Evolutionary conservation across 805 yeast species (phyloP), one percentile per base, ranked within the genome.

Genomic region (Zygotorulaspora sp.): DNA sequence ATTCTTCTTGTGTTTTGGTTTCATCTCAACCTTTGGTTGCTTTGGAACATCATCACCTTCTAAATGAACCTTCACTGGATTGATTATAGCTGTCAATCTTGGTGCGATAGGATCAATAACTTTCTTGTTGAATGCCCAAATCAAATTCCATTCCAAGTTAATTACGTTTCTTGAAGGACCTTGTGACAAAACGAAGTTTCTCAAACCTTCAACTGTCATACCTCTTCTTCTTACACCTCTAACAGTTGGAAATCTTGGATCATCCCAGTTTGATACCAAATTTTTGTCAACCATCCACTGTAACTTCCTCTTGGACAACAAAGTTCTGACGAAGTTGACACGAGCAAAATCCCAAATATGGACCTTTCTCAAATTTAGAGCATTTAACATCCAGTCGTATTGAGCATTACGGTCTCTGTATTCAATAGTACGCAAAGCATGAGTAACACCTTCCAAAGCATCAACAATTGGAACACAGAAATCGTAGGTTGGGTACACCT

Each of bases 201-300:
- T 79, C 64, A 92, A 78, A 50, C 97, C 99, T 71, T 92, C 97
- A 47, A 92, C 94, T 26, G 96, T 80, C 99, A 92, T 92, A 72
- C 99, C 99, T 72, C 99, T 84, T 75, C 98, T 82, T 73, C 97
- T 86, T 37, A 90, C 96, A 72, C 99, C 99, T 67, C 97, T 82
- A 26, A 92, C 96, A 32, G 99, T 92, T 52, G 99, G 99, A 87
- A 92, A 92, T 66, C 99, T 78, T 54, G 99, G 98, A 66, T 92
- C 99, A 60, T 92, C 97, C 99, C 99, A 92, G 69, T 87, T 88
- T 16, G 75, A 57, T 42, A 92, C 99, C 54, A 82, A 72, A 29
- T 77, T 71, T 64, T 86, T 83, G 71, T 92, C 97, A 47, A 92
- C 98, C 67, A 92, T 88, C 98, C 98, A 92, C 71, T 94, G 98